Base-by-base conservation (phyloP, 2,329 filamentous ascomycete species). In the Talaromyces pinophilus region DNA sequence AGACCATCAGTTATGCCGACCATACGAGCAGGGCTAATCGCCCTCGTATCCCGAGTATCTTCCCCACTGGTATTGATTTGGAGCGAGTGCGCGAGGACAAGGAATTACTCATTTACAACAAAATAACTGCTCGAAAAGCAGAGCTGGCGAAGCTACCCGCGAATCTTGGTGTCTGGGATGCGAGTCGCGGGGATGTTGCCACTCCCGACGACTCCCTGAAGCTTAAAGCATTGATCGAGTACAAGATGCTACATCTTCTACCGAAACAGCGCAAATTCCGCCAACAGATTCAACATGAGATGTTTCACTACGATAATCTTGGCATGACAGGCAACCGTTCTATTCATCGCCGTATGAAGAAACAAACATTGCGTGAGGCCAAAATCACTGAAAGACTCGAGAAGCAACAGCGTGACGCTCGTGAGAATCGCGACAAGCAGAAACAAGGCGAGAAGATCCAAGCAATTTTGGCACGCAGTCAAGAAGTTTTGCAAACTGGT, bases 381-480 rank as follows among this genome's bases (percentile, higher is more conserved):
- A 90, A 94, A 66, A 96, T 99, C 71, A 99, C 95, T 0, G 95
- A 99, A 86, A 99, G 97, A 80, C 88, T 99, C 1, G 95, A 99
- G 86, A 98, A 98, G 82, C 93, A 99, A 78, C 95, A 99, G 78
- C 92, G 95, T 66, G 94, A 98, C 78, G 94, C 93, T 50, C 91
- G 95, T 67, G 94, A 98, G 82, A 92, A 91, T 71, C 92, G 96
- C 69, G 95, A 99, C 82, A 97, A 96, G 88, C 95, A 96, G 88
- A 97, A 96, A 82, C 94, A 98, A 75, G 87, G 86, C 68, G 94
- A 98, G 77, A 97, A 96, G 79, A 85, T 99, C 67, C 89, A 92
- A 69, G 91, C 93, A 42, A 92, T 99, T 62, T 86, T 92, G 71
- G 89, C 88, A 70, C 94, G 97, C 78, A 88, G 91, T 65, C 85